These are phyloP conservation scores for Scenedesmus sp. DNA, from an alignment of 163 green algal species.

Conservation along the genomic window DNA sequence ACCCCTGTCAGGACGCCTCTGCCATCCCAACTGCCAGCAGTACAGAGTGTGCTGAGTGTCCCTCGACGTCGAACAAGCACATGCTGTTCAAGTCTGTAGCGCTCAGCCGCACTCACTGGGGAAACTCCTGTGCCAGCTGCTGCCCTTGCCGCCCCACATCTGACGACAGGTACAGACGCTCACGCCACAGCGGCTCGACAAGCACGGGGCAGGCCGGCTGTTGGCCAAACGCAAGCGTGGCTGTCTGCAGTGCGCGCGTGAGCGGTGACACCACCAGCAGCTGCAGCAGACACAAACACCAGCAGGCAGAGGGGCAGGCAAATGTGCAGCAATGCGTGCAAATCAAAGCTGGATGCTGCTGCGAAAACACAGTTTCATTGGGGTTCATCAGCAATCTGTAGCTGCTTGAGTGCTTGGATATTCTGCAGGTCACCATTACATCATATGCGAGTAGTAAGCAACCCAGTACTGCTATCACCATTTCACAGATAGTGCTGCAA, in stretches of 20 bases:
- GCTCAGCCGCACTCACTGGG: conserved; percentile 46
- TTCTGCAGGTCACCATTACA: too few species aligned
- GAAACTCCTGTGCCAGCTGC: conserved; percentile 59
- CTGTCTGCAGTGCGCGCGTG: conserved; percentile 73
- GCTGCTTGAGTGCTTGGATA: too few species aligned
- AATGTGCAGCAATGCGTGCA: neutral
- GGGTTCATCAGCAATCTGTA: too few species aligned
- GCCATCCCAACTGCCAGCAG: too few species aligned
- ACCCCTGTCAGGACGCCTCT: too few species aligned
- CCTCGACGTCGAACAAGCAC: too few species aligned
- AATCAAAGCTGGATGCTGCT: too few species aligned
- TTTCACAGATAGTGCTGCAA: too few species aligned
- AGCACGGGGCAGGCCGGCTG: conserved; percentile 53
- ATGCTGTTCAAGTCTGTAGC: neutral
- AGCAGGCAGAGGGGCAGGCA: neutral
- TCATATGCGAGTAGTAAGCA: too few species aligned
- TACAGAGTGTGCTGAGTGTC: too few species aligned
- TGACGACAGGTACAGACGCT: conserved; percentile 75
- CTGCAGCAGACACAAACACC: conserved; percentile 35
- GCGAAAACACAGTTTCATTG: too few species aligned
- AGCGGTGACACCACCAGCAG: conserved; percentile 76
- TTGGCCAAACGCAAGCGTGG: conserved; percentile 67
- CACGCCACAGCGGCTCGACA: conserved; percentile 65
- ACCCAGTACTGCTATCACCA: too few species aligned
- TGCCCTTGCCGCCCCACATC: conserved; percentile 64